phyloP scores from a whole-genome alignment of 164 flowering plant species.

The grape (Vitis vinifera) region DNA sequence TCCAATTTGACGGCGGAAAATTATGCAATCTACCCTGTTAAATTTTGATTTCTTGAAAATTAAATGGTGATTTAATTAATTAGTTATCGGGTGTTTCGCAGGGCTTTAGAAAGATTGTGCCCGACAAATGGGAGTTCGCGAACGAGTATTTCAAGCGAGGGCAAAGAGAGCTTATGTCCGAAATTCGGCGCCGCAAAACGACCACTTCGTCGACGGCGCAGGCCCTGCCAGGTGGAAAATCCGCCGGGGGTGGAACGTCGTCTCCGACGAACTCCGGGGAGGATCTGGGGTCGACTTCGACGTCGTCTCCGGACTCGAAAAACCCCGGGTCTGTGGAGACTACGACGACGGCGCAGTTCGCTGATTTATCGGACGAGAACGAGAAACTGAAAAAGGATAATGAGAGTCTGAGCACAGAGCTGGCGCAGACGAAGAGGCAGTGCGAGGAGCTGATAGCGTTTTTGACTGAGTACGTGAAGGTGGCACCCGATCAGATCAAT shows the following conservation, averaged over 20 bases:
- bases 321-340: slow-evolving; percentile 49
- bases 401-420: slow-evolving; percentile 59
- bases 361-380: slow-evolving; percentile 69
- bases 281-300: slow-evolving; percentile 57
- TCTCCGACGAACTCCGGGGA: slow-evolving; percentile 58
- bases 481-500: slow-evolving; percentile 55
- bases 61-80: too few relatives aligned
- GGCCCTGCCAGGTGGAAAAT: slow-evolving; percentile 12
- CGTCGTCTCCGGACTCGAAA: slow-evolving; percentile 50
- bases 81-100: slow-evolving; percentile 14
- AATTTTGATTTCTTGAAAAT: too few relatives aligned
- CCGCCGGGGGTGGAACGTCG: slow-evolving; percentile 14
- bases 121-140: slow-evolving; percentile 76
- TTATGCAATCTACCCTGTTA: too few relatives aligned
- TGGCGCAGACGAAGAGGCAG: slow-evolving; percentile 60
- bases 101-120: slow-evolving; percentile 78
- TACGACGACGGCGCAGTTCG: slow-evolving; percentile 25
- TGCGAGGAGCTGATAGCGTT: slow-evolving; percentile 66
- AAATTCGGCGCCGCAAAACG: slow-evolving; percentile 69
- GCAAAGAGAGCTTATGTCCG: slow-evolving; percentile 45
- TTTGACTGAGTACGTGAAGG: slow-evolving; percentile 51
- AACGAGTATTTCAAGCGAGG: slow-evolving; percentile 61
- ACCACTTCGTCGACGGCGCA: slow-evolving; percentile 4
- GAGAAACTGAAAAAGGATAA: slow-evolving; percentile 69
- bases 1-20: neutral